phyloP scores from a whole-genome alignment of 345 rosid species.

The Gynandropsis gynandra region DNA sequence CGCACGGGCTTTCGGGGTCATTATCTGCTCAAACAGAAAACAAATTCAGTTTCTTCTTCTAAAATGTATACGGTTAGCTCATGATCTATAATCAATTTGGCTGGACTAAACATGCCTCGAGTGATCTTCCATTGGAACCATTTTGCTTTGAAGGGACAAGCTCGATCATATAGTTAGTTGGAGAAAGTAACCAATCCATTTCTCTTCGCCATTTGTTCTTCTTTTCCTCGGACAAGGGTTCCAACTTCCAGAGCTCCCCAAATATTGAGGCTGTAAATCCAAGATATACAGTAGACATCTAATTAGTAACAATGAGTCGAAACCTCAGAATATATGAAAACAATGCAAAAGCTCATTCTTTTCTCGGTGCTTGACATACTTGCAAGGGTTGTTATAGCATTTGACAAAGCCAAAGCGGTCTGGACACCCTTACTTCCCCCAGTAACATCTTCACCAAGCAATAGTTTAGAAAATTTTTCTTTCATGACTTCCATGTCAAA shows the following conservation, averaged over 20 bases:
- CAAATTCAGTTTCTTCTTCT: conserved; percentile 14
- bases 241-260: conserved; percentile 95
- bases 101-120: conserved; percentile 51
- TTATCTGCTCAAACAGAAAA: conserved; percentile 52
- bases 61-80: no score
- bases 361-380: conserved; percentile 34
- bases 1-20: conserved; percentile 92
- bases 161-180: conserved; percentile 94
- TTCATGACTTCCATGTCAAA: conserved; percentile 77
- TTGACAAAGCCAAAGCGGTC: conserved; percentile 78
- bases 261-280: conserved; percentile 59
- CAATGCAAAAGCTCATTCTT: neutral
- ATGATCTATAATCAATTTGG: neutral
- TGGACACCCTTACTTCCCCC: conserved; percentile 71
- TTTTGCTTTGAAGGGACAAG: conserved; percentile 89
- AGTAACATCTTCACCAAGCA: conserved; percentile 76
- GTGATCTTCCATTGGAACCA: conserved; percentile 63
- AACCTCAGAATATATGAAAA: conserved; percentile 2
- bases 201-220: conserved; percentile 79
- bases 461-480: conserved; percentile 72
- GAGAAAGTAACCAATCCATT: conserved; percentile 96
- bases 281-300: conserved; percentile 12
- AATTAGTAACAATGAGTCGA: neutral
- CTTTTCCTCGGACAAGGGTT: conserved; percentile 76
- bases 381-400: conserved; percentile 79